Evolutionary conservation across 441 rosid species (phyloP).

Genomic region (Erodium texanum): DNA sequence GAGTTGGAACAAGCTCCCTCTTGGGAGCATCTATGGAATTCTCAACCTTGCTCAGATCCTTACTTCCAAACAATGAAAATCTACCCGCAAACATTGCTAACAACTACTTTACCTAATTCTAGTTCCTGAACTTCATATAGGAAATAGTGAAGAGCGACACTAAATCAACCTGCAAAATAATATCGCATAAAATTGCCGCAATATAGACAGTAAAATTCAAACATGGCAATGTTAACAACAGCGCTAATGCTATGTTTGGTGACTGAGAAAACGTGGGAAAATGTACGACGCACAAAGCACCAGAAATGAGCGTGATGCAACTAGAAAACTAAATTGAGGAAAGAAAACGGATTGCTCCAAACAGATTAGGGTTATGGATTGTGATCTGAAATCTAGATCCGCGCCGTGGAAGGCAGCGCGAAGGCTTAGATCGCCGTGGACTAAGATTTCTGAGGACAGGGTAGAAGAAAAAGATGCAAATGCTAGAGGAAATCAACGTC

Average conservation of each 20-base stretch:
- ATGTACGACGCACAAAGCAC: not conserved
- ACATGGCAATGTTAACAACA: not conserved
- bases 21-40: constrained; percentile 23
- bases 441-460: not conserved
- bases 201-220: not conserved
- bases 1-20: constrained; percentile 33
- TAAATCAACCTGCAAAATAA: not conserved
- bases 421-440: not conserved
- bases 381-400: not conserved
- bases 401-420: not conserved
- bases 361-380: not conserved
- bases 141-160: not conserved
- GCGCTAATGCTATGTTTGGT: not conserved
- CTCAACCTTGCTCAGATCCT: constrained; percentile 30
- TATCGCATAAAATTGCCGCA: not conserved
- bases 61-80: constrained; percentile 47
- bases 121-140: not conserved
- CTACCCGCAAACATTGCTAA: constrained; percentile 38
- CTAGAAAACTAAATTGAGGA: not conserved
- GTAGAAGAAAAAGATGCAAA: not conserved
- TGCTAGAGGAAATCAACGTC: not conserved
- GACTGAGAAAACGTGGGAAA: constrained; percentile 3
- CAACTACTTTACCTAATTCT: constrained; percentile 3
- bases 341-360: not conserved
- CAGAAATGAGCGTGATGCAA: not conserved